These are phyloP conservation scores for Exutisphaerella laricina DNA, from an alignment of 2,329 filamentous ascomycete species.

Conservation along the genomic window DNA sequence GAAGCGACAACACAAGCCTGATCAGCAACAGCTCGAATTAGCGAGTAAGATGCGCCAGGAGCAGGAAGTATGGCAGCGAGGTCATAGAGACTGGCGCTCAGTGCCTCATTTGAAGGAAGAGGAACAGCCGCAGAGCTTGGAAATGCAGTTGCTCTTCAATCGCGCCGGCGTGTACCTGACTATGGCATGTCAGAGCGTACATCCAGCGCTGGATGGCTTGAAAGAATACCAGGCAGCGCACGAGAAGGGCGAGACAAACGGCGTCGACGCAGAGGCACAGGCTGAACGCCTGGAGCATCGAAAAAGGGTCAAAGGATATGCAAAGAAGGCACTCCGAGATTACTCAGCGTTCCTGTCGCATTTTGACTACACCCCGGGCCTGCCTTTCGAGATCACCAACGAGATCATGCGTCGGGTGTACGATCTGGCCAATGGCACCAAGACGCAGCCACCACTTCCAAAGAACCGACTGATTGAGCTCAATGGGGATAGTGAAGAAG, in stretches of 20 bases:
- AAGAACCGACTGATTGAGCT: conserved; percentile 15
- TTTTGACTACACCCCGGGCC: conserved; percentile 72
- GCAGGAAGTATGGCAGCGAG: conserved; percentile 34
- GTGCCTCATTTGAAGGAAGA: conserved; percentile 52
- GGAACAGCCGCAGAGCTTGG: conserved; percentile 68
- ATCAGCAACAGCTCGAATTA: conserved; percentile 49
- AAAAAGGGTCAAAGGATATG: conserved; percentile 65
- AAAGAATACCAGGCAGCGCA: conserved; percentile 31
- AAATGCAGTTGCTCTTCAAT: conserved; percentile 70
- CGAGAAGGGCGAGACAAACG: conserved; percentile 34
- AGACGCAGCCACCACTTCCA: conserved; percentile 27
- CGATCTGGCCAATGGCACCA: conserved; percentile 46
- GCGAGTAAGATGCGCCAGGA: conserved; percentile 41
- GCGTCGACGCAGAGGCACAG: conserved; percentile 45
- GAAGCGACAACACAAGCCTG: conserved; percentile 41
- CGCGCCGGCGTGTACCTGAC: conserved; percentile 66
- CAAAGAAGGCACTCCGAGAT: conserved; percentile 70
- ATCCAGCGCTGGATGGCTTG: conserved; percentile 50
- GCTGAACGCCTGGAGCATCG: conserved; percentile 53
- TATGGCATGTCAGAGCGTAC: conserved; percentile 62
- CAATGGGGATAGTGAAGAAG: conserved; percentile 21
- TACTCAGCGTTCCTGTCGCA: conserved; percentile 65
- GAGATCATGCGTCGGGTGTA: conserved; percentile 55
- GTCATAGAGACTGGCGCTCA: conserved; percentile 44
- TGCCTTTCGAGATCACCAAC: conserved; percentile 56